A percentile compares a stretch with the other conserved stretches of the same genome.
These are phyloP conservation scores for Syncephalastrum monosporum DNA, from an alignment of 371 early-diverging fungal species.

Conservation along the genomic window DNA sequence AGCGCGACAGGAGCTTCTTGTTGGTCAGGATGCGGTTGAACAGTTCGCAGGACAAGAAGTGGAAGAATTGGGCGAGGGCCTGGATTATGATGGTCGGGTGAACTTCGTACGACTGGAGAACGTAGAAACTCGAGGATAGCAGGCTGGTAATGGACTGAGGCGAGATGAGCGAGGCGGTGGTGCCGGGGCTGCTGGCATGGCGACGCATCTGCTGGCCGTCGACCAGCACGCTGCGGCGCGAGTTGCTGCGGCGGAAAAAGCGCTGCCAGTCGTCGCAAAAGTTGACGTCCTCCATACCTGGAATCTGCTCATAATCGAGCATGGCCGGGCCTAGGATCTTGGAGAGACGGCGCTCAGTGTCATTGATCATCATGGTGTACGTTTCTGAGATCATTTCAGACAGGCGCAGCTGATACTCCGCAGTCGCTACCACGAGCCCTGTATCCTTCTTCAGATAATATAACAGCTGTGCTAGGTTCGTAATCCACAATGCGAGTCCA, in stretches of 20 bases:
- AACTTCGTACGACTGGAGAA: conserved; percentile 62
- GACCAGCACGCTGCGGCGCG: conserved; percentile 8
- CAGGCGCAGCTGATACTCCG: conserved; percentile 59
- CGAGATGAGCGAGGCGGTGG: conserved; percentile 19
- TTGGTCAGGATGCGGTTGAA: conserved; percentile 84
- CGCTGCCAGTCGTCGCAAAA: conserved; percentile 60
- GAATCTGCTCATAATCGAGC: conserved; percentile 67
- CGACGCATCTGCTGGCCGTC: conserved; percentile 13
- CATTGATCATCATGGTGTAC: conserved; percentile 57
- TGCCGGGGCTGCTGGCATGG: conserved; percentile 10
- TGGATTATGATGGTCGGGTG: conserved; percentile 70
- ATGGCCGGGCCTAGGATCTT: conserved; percentile 62
- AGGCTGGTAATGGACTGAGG: conserved; percentile 66
- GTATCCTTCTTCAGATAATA: conserved; percentile 80
- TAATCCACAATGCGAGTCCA: conserved; percentile 69
- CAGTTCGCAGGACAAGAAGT: conserved; percentile 71
- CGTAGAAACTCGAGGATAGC: conserved; percentile 57
- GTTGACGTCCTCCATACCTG: conserved; percentile 61
- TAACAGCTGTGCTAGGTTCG: conserved; percentile 70
- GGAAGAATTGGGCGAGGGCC: conserved; percentile 66
- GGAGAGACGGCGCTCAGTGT: conserved; percentile 56
- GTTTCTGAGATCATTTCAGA: conserved; percentile 70
- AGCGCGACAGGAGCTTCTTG: conserved; percentile 72
- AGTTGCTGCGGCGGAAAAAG: conserved; percentile 32
- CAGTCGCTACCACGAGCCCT: conserved; percentile 59